Conservation (phyloP, 345 rosid species). For the Camelina neglecta region DNA sequence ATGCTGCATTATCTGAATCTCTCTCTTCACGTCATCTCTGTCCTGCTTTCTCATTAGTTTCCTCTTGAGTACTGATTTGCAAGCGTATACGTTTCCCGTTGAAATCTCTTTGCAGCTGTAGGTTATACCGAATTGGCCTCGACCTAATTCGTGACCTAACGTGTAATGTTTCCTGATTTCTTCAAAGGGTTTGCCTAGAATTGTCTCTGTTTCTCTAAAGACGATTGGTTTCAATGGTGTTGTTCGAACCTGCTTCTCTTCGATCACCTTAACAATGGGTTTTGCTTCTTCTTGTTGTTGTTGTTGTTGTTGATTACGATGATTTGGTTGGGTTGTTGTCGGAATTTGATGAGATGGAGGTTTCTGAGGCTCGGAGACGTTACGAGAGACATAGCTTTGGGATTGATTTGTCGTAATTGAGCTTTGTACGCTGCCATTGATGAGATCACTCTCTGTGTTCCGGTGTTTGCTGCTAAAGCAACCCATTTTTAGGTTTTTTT, state of each 20-base stretch:
- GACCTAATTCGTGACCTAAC: constrained; percentile 74
- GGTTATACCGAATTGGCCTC: constrained; percentile 84
- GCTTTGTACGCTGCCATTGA: constrained; percentile 41
- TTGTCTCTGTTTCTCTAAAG: constrained; percentile 46
- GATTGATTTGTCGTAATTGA: constrained; percentile 35
- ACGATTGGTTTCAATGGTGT: constrained; percentile 35
- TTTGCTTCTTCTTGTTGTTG: constrained; percentile 21
- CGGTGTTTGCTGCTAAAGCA: constrained; percentile 58
- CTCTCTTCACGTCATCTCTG: constrained; percentile 72
- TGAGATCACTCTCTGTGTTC: constrained; percentile 36
- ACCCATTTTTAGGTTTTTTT: constrained; percentile 53
- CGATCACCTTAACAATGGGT: constrained; percentile 19
- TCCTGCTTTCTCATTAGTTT: constrained; percentile 61
- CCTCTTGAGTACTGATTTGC: constrained; percentile 80
- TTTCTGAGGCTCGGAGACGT: constrained; percentile 40
- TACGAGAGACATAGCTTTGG: constrained; percentile 35
- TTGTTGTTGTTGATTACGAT: background rate
- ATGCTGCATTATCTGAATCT: constrained; percentile 85
- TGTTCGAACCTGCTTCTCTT: constrained; percentile 14
- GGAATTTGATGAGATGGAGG: constrained; percentile 39
- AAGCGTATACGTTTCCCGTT: constrained; percentile 64
- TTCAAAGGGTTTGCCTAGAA: constrained; percentile 72
- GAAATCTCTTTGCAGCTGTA: constrained; percentile 73
- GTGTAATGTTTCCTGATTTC: constrained; percentile 61
- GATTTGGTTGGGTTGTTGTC: constrained; percentile 25